A percentile compares a stretch with the other conserved stretches of the same genome.
These are phyloP conservation scores for Backusella parvicylindrica DNA, from an alignment of 192 early-diverging fungal species.

Conservation along the genomic window DNA sequence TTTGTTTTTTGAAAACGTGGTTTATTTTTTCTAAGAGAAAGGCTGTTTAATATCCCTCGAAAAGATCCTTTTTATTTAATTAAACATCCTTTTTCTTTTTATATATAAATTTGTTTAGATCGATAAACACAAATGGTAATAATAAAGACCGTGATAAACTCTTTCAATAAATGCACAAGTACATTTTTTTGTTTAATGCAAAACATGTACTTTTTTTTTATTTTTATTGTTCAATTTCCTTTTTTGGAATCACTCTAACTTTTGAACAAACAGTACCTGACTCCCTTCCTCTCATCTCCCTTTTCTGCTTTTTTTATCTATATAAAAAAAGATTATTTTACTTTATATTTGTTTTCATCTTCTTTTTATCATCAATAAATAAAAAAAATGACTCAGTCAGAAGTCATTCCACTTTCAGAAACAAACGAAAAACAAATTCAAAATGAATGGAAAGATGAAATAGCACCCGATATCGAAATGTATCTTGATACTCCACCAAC, in stretches of 20 bases:
- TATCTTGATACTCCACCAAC: slow-evolving; percentile 58
- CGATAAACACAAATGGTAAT: neutral
- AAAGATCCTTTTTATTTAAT: neutral
- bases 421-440: neutral
- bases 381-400: neutral
- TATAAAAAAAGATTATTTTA: neutral
- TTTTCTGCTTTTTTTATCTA: neutral
- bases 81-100: neutral
- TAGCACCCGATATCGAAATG: slow-evolving; percentile 47
- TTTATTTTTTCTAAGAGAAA: no score
- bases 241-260: neutral
- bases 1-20: neutral
- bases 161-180: neutral
- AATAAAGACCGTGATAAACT: neutral
- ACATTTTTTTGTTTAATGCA: neutral
- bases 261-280: neutral
- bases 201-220: neutral
- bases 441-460: slow-evolving; percentile 32
- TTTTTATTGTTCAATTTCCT: neutral
- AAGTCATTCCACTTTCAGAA: slow-evolving; percentile 10
- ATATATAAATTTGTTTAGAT: neutral
- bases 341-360: neutral
- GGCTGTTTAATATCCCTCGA: neutral
- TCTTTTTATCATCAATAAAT: neutral
- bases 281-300: neutral